Base-by-base conservation (phyloP, 139 green algal genomes). In the Pleodorina starrii region DNA sequence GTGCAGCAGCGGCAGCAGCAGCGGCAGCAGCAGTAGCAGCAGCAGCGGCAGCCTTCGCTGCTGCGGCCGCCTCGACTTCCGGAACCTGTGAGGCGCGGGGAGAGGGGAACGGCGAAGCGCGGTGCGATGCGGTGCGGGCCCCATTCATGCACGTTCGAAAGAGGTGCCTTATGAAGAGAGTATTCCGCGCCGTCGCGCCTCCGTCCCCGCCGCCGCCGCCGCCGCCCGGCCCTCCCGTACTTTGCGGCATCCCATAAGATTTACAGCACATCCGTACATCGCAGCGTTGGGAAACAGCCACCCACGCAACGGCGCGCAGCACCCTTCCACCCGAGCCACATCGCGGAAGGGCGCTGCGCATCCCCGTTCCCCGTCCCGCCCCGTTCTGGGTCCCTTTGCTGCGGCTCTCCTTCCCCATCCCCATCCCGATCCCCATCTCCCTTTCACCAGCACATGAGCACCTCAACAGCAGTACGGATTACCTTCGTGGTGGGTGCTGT, bases 401-500 rank as follows among this genome's bases (percentile, higher is more conserved):
- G 29, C 3, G 21, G 29, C 54, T 25, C 21, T 21, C 25, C 9
- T 5, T 66, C 54, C 21, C 25, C 5, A 5, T 66, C 3, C 3
- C 25, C 14, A 14, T 60, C 54, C 7, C 54, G 25, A 21, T 66
- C 54, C 21, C 21, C 3, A 12, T 66, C 54, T 60, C 14, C 50
- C 50, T 60, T 60, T 17, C 14, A 60, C 14, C 50, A 17, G 50
- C 50, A 60, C 54, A 25, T 32, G 9, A 66, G 54, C 21, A 66
- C 54, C 29, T 9, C 9, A 66, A 66, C 7, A 7, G 29, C 29
- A 66, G 54, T 25, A 32, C 54, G 54, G 25, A 66, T 66, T 40
- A 90, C 86, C 88, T 91, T 88, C 9, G 78, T 89, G 1, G 60
- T 29, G 7, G 92, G 92, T 27, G 87, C 76, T 0, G 23, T 69